phyloP scores from a whole-genome alignment of 1,139 yeast species.

The Taphrina deformans region DNA sequence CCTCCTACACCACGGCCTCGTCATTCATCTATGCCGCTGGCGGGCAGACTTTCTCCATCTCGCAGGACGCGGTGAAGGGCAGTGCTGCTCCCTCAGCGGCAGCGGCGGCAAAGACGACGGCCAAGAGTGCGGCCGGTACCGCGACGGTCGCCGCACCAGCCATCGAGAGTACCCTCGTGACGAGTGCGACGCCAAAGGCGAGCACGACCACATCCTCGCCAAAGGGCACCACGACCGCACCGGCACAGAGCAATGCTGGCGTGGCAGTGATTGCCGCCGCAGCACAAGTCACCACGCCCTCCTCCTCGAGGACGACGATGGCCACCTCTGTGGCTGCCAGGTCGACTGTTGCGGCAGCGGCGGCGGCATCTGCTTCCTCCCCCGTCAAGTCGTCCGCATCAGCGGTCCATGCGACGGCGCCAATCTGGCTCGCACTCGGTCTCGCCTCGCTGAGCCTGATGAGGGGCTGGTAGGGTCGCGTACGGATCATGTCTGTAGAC shows the following conservation, averaged over 20 bases:
- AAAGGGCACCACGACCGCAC: neutral
- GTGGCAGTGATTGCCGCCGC: constrained; percentile 7
- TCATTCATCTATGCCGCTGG: constrained; percentile 22
- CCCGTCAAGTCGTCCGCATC: neutral
- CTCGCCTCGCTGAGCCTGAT: neutral
- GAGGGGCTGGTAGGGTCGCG: too few species aligned
- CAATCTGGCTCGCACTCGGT: neutral
- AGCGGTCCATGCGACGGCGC: neutral
- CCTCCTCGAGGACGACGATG: neutral
- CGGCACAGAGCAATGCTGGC: neutral
- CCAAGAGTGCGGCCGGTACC: neutral
- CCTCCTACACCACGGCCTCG: constrained; percentile 20
- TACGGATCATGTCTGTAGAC: neutral
- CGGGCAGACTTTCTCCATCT: constrained; percentile 11
- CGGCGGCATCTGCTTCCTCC: neutral
- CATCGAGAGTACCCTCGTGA: neutral
- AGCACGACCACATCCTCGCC: neutral
- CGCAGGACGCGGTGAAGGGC: neutral
- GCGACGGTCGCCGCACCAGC: neutral
- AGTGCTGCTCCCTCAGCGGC: neutral
- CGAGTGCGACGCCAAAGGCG: neutral
- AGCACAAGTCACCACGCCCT: neutral
- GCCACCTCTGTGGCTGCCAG: neutral
- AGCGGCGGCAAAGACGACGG: neutral
- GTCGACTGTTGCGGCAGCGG: neutral